Base-by-base conservation (phyloP, 495 filamentous ascomycete genomes). In the Ramalina peruviana region DNA sequence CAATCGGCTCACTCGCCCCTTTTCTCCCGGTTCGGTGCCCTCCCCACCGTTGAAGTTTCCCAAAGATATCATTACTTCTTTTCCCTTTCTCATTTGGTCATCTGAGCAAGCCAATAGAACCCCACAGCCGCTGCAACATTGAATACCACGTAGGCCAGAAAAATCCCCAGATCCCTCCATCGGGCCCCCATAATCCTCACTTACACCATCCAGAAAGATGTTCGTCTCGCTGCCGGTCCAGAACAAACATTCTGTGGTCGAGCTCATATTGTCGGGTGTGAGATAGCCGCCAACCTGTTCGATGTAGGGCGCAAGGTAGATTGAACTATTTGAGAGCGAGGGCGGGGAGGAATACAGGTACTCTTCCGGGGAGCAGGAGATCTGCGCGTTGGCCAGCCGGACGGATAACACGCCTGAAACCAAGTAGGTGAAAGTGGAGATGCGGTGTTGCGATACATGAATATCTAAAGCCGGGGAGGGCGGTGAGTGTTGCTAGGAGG, bases 361-460 rank as follows among this genome's bases (percentile, higher is more conserved):
- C 58, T 85, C 82, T 3, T 67, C 58, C 21, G 64, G 51, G 11
- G 71, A 57, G 50, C 82, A 86, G 4, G 48, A 38, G n/a, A 86
- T 66, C 0, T 71, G 70, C 0, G 76, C 60, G 13, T 71, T 65
- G 47, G 81, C 79, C 2, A 72, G 67, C 1, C 73, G 66, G 16
- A 75, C 69, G 4, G 80, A 76, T 3, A 88, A 74, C 62, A 87
- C 83, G 9, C 86, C 88, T 37, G 77, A 70, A 57, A 96, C 83
- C 6, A 94, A 72, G 4, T 86, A 79, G 1, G 83, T 89, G 63
- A 93, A 92, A 0, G 88, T 87, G 55, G 88, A 81, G 3, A 94
- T 75, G 53, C 88, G 66, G 64, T 90, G 3, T 93, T 75, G 53
- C 88, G 66, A 63, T 90, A 88, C 17, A 93, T 69, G 84, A 85